Percentiles rank a stretch among this genome's conserved stretches.
These are phyloP conservation scores for Phyllosticta ampelicida DNA, from an alignment of 2,329 filamentous ascomycete genomes.

Conservation along the genomic window DNA sequence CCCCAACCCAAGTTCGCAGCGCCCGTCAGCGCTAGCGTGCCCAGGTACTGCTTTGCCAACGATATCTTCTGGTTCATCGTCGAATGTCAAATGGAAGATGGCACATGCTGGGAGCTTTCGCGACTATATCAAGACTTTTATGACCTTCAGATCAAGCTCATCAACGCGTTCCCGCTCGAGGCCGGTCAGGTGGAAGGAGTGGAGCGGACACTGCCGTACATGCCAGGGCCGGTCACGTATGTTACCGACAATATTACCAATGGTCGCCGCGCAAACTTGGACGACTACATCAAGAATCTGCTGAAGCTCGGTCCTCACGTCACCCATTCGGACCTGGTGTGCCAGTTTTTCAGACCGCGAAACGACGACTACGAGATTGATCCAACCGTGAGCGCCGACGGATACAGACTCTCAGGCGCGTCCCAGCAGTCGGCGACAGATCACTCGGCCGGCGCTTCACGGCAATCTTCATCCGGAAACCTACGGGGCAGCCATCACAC, in stretches of 20 bases:
- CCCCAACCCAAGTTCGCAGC: slow-evolving; percentile 47
- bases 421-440: slow-evolving; percentile 29
- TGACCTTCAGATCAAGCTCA: slow-evolving; percentile 90
- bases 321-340: slow-evolving; percentile 69
- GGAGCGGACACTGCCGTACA: slow-evolving; percentile 81
- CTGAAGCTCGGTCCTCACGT: slow-evolving; percentile 77
- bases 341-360: slow-evolving; percentile 81
- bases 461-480: slow-evolving; percentile 25
- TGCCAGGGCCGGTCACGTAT: slow-evolving; percentile 95
- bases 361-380: slow-evolving; percentile 93
- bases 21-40: slow-evolving; percentile 74
- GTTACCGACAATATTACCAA: slow-evolving; percentile 98
- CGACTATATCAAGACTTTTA: slow-evolving; percentile 98
- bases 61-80: slow-evolving; percentile 99
- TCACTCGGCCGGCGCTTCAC: slow-evolving; percentile 25
- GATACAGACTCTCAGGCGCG: slow-evolving; percentile 61
- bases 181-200: slow-evolving; percentile 69
- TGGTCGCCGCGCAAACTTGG: slow-evolving; percentile 79
- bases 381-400: slow-evolving; percentile 51
- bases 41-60: slow-evolving; percentile 88
- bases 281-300: slow-evolving; percentile 91
- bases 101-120: slow-evolving; percentile 82
- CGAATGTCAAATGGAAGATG: slow-evolving; percentile 81
- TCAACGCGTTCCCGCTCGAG: slow-evolving; percentile 84
- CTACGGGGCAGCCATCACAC: slow-evolving; percentile 14